Evolutionary conservation across 768 basidiomycete species (phyloP), one percentile per base, ranked within the genome.

Genomic region (Podaxis sp.): DNA sequence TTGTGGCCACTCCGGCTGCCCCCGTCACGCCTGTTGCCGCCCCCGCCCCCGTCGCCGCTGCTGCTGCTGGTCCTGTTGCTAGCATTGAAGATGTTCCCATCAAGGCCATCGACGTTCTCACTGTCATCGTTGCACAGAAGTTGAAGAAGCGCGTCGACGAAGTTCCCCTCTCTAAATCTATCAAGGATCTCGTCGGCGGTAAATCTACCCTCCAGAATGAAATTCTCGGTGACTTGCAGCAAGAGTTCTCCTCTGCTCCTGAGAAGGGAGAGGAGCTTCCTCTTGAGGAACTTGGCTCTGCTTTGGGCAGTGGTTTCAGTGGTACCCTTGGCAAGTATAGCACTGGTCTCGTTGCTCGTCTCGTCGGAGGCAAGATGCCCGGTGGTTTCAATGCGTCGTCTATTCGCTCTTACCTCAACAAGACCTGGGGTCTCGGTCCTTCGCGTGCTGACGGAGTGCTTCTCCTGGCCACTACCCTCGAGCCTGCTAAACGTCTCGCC

Each of bases 131-230:
- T 61, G 94, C 97, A 0, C 97, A 99, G 79, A 99, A 99, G 76
- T 77, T 99, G 69, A 99, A 99, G 88, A 99, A 99, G 82, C 84
- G 80, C 58, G 81, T 95, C 28, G 84, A 88, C 52, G 97, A 98
- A 68, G 79, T 98, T 59, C 92, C 95, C 4, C 78, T 95, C 5
- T 82, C 86, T 62, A 99, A 99, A 74, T 90, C 94, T 0, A 95
- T 99, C 80, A 98, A 99, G 75, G 97, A 99, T 68, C 89, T 99
- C 58, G 95, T 97, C 50, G 94, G 94, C 28, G 97, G 97, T 65
- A 99, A 99, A 76, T 98, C 96, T 16, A 99, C 97, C 0, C 80
- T 99, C 61, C 97, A 98, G 76, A 99, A 99, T 72, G 97, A 99
- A 73, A 98, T 99, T 63, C 78, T 99, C 47, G 97, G 97, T 50